Conservation (phyloP, 2,329 filamentous ascomycete species). For the Fusarium palustre region DNA sequence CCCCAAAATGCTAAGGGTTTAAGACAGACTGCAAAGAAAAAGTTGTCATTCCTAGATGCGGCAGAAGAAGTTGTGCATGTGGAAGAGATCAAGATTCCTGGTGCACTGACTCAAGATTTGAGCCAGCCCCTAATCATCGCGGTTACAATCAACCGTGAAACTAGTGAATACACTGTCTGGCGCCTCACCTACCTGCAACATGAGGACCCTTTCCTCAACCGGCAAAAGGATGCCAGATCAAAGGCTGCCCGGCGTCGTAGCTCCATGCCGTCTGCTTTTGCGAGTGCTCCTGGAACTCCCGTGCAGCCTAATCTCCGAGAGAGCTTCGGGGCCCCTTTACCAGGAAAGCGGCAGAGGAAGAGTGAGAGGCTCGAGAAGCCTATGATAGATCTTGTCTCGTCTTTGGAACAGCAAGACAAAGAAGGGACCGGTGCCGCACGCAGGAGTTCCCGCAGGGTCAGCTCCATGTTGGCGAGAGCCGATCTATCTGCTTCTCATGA, state of each 20-base stretch:
- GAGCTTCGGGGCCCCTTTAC: slow-evolving; percentile 74
- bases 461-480: slow-evolving; percentile 87
- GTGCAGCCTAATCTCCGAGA: slow-evolving; percentile 78
- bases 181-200: slow-evolving; percentile 80
- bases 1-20: slow-evolving; percentile 48
- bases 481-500: slow-evolving; percentile 90
- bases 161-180: slow-evolving; percentile 86
- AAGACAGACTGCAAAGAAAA: slow-evolving; percentile 54
- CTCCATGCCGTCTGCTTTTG: slow-evolving; percentile 74
- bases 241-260: slow-evolving; percentile 67
- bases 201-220: slow-evolving; percentile 66
- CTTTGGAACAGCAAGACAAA: slow-evolving; percentile 75
- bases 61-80: slow-evolving; percentile 88
- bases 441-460: slow-evolving; percentile 80
- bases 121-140: slow-evolving; percentile 74
- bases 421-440: slow-evolving; percentile 64
- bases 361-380: slow-evolving; percentile 64
- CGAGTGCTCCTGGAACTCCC: slow-evolving; percentile 82
- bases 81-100: slow-evolving; percentile 73
- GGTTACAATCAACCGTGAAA: slow-evolving; percentile 83
- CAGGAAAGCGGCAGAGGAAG: slow-evolving; percentile 66
- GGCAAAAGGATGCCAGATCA: slow-evolving; percentile 59
- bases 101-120: slow-evolving; percentile 50
- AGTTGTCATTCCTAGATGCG: slow-evolving; percentile 72
- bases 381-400: slow-evolving; percentile 74